These are phyloP conservation scores for Cardamine chenopodiifolia DNA, from an alignment of 345 rosid genomes.

Conservation along the genomic window DNA sequence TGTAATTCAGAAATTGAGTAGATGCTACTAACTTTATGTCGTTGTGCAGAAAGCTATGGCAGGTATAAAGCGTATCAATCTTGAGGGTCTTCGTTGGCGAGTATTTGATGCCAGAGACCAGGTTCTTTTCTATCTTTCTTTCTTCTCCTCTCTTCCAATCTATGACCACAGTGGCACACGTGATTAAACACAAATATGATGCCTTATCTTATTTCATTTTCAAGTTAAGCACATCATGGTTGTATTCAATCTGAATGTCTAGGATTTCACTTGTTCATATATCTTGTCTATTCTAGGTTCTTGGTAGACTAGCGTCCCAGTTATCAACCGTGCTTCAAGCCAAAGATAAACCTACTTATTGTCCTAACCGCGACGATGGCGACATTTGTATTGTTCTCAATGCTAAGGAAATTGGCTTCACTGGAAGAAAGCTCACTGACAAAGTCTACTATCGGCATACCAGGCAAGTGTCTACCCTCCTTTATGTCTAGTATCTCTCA, in stretches of 20 bases:
- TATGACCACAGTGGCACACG: no score
- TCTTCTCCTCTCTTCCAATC: background rate
- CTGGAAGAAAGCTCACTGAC: conserved; percentile 91
- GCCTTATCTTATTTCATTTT: background rate
- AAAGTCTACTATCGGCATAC: conserved; percentile 94
- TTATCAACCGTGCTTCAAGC: conserved; percentile 90
- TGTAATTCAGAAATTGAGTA: background rate
- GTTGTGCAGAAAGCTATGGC: conserved; percentile 87
- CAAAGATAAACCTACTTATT: conserved; percentile 92
- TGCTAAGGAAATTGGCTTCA: conserved; percentile 85
- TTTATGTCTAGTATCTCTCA: background rate
- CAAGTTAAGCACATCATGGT: background rate
- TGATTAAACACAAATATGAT: no score
- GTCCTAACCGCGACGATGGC: conserved; percentile 91
- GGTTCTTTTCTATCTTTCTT: conserved; percentile 48
- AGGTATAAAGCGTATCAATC: conserved; percentile 82
- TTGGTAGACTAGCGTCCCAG: conserved; percentile 96
- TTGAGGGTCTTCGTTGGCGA: conserved; percentile 94
- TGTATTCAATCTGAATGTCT: background rate
- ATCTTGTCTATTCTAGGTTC: conserved; percentile 53
- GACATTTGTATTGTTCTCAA: conserved; percentile 96
- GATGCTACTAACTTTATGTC: background rate
- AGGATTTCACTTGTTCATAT: background rate
- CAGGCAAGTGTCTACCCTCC: conserved; percentile 66
- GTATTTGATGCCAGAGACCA: conserved; percentile 99